These are phyloP conservation scores for Stagonosporopsis rhizophila DNA, from an alignment of 2,329 filamentous ascomycete genomes.

Conservation along the genomic window DNA sequence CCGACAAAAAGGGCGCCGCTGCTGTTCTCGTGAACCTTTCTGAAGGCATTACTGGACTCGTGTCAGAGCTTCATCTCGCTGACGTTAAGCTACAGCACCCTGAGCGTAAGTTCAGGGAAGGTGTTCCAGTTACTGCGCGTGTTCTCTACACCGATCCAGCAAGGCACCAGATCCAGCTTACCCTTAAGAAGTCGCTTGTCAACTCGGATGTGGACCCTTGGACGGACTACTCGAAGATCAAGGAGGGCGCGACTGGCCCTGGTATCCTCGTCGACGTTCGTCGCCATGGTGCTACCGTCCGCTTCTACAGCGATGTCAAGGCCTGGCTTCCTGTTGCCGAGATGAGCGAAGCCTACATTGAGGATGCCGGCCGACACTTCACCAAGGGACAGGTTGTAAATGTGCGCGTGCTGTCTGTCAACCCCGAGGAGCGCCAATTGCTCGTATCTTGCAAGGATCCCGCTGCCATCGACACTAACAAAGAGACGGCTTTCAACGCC, in stretches of 20 bases:
- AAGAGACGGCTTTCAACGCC: constrained; percentile 73
- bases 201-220: constrained; percentile 86
- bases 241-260: constrained; percentile 77
- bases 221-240: constrained; percentile 76
- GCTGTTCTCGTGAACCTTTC: constrained; percentile 84
- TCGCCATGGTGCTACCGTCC: constrained; percentile 80
- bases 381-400: constrained; percentile 88
- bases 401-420: constrained; percentile 83
- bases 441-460: constrained; percentile 94
- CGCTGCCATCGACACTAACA: constrained; percentile 77
- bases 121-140: constrained; percentile 81
- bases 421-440: constrained; percentile 73
- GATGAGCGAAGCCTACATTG: constrained; percentile 97
- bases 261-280: constrained; percentile 88
- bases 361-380: constrained; percentile 89
- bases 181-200: constrained; percentile 91
- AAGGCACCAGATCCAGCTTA: constrained; percentile 82
- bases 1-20: constrained; percentile 78
- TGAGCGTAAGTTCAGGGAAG: constrained; percentile 94
- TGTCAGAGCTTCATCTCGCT: constrained; percentile 85
- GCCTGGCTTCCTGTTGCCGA: constrained; percentile 92
- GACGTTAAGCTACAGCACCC: constrained; percentile 89
- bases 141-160: constrained; percentile 80
- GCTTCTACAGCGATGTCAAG: constrained; percentile 85
- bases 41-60: constrained; percentile 87